A percentile compares a stretch with the other conserved stretches of the same genome.
phyloP scores from a whole-genome alignment of 139 green algal species.

The Coelastrella sp. region DNA sequence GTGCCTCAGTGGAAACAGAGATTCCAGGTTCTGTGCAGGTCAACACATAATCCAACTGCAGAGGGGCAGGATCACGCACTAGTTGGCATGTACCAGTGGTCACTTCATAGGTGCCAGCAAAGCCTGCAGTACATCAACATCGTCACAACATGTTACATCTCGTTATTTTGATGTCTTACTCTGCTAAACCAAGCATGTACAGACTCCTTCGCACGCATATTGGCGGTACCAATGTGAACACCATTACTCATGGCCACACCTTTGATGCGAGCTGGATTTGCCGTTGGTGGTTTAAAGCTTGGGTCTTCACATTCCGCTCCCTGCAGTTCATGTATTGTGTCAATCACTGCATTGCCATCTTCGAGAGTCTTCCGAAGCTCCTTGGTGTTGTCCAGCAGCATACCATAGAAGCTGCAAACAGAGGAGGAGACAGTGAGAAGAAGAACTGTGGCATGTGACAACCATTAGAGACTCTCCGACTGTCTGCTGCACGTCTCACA shows the following conservation, averaged over 20 bases:
- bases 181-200: too few species aligned
- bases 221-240: too few species aligned
- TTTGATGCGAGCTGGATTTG: constrained; percentile 24
- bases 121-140: neutral
- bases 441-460: too few species aligned
- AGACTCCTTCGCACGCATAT: too few species aligned
- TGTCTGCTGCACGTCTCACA: too few species aligned
- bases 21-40: constrained; percentile 18
- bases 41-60: constrained; percentile 38
- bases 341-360: constrained; percentile 37
- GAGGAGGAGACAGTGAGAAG: neutral
- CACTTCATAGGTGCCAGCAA: neutral
- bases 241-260: neutral
- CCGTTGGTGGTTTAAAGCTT: constrained; percentile 15
- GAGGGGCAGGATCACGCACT: neutral
- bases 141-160: neutral
- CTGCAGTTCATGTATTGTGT: constrained; percentile 19
- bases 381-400: constrained; percentile 48
- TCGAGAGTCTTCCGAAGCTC: constrained; percentile 43
- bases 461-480: too few species aligned
- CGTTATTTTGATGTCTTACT: neutral
- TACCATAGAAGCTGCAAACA: constrained; percentile 18
- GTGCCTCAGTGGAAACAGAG: neutral
- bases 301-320: constrained; percentile 2
- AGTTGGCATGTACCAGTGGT: constrained; percentile 18